Evolutionary conservation across 2,329 filamentous ascomycete species (phyloP).

Genomic region (Sporothrix pseudoabietina): DNA sequence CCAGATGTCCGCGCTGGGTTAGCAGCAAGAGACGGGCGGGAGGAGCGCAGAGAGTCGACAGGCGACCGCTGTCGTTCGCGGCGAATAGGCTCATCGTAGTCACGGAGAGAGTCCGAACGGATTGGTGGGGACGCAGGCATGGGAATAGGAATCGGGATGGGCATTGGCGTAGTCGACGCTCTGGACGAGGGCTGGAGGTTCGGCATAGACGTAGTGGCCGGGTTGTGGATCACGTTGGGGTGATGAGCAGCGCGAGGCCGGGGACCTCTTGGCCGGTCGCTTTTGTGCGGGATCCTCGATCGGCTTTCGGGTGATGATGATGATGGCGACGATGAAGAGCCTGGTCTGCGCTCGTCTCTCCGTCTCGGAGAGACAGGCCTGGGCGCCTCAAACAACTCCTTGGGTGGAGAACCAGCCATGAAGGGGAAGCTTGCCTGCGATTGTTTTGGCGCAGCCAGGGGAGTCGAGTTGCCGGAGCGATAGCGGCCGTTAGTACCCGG

Average conservation of each 20-base stretch:
- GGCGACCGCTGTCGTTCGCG: conserved; percentile 30
- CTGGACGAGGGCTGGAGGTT: conserved; percentile 21
- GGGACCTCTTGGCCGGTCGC: conserved; percentile 33
- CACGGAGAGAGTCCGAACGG: background rate
- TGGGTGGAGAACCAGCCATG: conserved; percentile 15
- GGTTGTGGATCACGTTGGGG: conserved; percentile 38
- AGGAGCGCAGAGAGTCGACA: conserved; percentile 19
- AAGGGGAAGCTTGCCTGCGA: conserved; percentile 33
- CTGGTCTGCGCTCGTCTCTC: conserved; percentile 36
- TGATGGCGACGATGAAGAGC: conserved; percentile 40
- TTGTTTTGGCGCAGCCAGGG: conserved; percentile 41
- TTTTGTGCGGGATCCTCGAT: conserved; percentile 7
- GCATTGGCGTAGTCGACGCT: conserved; percentile 21
- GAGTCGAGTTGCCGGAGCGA: conserved; percentile 44
- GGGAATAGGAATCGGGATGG: conserved; percentile 26
- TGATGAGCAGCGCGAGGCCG: conserved; percentile 38
- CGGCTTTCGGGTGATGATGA: conserved; percentile 39
- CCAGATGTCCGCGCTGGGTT: conserved; percentile 29
- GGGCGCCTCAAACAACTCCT: background rate
- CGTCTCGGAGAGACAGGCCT: conserved; percentile 28
- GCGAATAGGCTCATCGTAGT: conserved; percentile 12
- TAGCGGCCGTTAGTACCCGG: conserved; percentile 32
- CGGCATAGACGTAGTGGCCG: conserved; percentile 15
- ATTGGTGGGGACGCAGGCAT: conserved; percentile 19
- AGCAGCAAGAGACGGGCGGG: conserved; percentile 1